phyloP scores from a whole-genome alignment of 768 basidiomycete genomes.

The Hortiboletus campestris region DNA sequence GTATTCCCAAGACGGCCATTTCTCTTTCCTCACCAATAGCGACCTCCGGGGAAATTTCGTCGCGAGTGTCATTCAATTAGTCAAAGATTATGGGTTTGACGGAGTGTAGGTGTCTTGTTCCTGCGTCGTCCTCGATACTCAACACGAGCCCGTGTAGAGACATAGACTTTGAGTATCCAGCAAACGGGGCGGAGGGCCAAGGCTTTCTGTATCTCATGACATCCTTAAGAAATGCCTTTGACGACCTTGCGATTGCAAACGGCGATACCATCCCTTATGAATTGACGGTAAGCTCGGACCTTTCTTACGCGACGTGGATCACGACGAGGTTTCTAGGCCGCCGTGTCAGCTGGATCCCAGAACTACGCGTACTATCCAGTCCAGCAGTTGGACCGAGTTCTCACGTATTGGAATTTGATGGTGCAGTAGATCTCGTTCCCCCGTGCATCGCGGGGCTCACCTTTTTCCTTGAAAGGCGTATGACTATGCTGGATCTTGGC shows the following conservation, averaged over 20 bases:
- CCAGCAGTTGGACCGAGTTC: slow-evolving; percentile 59
- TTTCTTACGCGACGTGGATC: background rate
- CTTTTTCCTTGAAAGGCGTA: slow-evolving; percentile 46
- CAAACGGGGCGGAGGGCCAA: slow-evolving; percentile 54
- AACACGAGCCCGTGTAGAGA: slow-evolving; percentile 43
- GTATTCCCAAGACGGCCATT: slow-evolving; percentile 68
- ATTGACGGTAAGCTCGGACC: slow-evolving; percentile 39
- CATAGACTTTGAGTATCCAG: slow-evolving; percentile 78
- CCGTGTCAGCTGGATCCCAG: slow-evolving; percentile 59
- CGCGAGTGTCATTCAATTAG: slow-evolving; percentile 54
- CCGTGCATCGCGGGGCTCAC: background rate
- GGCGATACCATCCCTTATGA: slow-evolving; percentile 61
- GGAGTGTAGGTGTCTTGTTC: slow-evolving; percentile 51
- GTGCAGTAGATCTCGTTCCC: slow-evolving; percentile 29
- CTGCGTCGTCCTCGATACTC: background rate
- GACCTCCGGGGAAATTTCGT: slow-evolving; percentile 57
- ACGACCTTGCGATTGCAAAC: slow-evolving; percentile 54
- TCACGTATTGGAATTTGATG: slow-evolving; percentile 85
- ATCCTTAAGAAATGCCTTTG: slow-evolving; percentile 60
- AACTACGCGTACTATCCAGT: slow-evolving; percentile 61
- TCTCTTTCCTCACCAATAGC: slow-evolving; percentile 57
- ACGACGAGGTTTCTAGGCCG: slow-evolving; percentile 36
- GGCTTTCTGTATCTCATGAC: slow-evolving; percentile 67
- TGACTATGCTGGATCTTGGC: slow-evolving; percentile 79
- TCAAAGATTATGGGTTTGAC: slow-evolving; percentile 79